Evolutionary conservation across 2,329 filamentous ascomycete species (phyloP), one percentile per base, ranked within the genome.

Genomic region (Ophiostoma novo-ulmi): DNA sequence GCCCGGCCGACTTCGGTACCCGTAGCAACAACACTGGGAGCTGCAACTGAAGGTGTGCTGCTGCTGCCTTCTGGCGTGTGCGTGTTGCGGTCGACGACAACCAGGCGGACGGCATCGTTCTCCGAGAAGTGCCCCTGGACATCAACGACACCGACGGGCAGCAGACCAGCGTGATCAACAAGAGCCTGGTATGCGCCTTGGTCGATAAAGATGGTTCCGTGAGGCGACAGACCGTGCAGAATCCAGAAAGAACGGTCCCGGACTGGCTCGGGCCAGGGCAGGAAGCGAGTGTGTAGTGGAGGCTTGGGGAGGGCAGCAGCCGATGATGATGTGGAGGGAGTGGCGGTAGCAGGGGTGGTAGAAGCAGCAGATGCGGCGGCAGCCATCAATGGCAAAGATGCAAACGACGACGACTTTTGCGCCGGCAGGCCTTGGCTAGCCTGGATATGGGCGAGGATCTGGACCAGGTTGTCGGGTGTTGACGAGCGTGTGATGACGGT

Each of bases 191-290:
- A 89, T 3, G 94, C 94, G 61, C 95, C 95, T n/a, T 87, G 82
- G 81, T 99, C 95, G 75, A 99, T 96, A 81, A 92, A 98, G 36
- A 99, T 78, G 1, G 91, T 97, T 17, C 95, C 95, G 76, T 97
- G 94, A 0, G 95, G 93, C 35, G 90, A 89, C 13, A 97, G 88
- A 11, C 94, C 95, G 80, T 99, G 93, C 0, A 98, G 85, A 67
- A 99, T 89, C 95, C 95, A 99, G 84, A 99, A 98, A 78, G 95
- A 93, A 73, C 94, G 90, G 78, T 97, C 95, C 71, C 93, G 89
- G 72, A 98, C 95, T 0, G 94, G 94, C 36, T 91, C 88, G 0
- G 86, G 83, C 11, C 93, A 93, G 0, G 94, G 93, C 14, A 97
- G 84, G 83, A 99, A 99, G 71, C 95, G 90, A 3, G 95, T 99